Evolutionary conservation across 352 stramenopile genomes (phyloP), one percentile per base, ranked within the genome.

Genomic region (Globisporangium nodosum): DNA sequence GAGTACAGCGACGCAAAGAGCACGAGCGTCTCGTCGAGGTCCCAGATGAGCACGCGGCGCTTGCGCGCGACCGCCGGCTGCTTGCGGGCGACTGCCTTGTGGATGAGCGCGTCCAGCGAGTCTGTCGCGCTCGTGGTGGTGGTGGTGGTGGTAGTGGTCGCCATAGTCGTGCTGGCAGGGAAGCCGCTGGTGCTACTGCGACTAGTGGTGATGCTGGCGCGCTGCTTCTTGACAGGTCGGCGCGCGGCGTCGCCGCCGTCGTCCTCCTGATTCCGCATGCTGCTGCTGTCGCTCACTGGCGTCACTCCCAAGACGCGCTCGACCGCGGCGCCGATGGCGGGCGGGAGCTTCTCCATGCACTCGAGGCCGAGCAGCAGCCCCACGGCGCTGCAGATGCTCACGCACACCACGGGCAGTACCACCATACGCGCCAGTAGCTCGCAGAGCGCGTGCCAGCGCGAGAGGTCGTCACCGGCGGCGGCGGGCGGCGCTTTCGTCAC

Each of bases 1-100:
- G 76, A 90, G 62, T 87, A 93, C 49, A 93, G 66, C 53, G 81
- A 93, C 24, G 80, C 83, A 56, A 93, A 92, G 20, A 93, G 69
- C 54, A 93, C 71, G 27, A 93, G 67, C 49, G 84, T 93, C 71
- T 93, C 81, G 56, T 93, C 84, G 30, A 93, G 58, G 48, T 93
- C 84, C 84, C 84, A 93, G 52, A 93, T 93, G 56, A 85, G 75
- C 49, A 93, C 82, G 24, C 78, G 78, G 4, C 69, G 66, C 15
- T 46, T 47, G 50, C 56, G 56, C 20, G 24, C 31, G 8, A 49
- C 46, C 7, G 27, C 8, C 18, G 39, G n/a, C 3, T 35, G 31
- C 31, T 35, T 35, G 37, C 49, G 30, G 43, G 5, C 21, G 47
- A 40, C 40, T 21, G 27, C 39, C 45, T 58, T 52, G 50, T 49